Base-by-base conservation (phyloP, 1,284 basidiomycete species). In the Sporisorium exsertum region DNA sequence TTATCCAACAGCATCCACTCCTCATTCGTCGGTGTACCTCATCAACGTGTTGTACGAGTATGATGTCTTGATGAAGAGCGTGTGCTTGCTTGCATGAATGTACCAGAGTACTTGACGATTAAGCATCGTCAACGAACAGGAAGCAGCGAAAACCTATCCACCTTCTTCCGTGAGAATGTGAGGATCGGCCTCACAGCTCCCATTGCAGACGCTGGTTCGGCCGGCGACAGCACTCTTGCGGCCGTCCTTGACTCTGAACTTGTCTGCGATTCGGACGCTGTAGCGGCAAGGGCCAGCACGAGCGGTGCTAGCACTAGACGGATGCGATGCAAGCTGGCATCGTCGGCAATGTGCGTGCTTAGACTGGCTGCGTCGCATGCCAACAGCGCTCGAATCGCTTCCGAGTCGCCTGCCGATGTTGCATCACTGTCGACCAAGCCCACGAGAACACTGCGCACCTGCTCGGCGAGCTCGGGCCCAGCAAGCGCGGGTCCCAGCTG, bases 401-500 rank as follows among this genome's bases (percentile, higher is more conserved):
- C 32, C n/a, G 59, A 53, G 42, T 72, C 69, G 3, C 46, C 35
- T n/a, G 35, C 40, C 9, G 63, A 32, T 15, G 29, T 22, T 16
- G 20, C 20, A 20, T 56, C 52, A 32, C 18, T 55, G 2, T 49
- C 20, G 6, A 45, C 40, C 26, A 69, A 18, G 9, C 18, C 18
- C 6, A 58, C 29, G 2, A 74, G 29, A 12, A 74, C 46, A 35
- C 22, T 33, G 29, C 61, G 66, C 13, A 66, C 63, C 16, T 53
- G 58, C 13, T 33, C 29, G 6, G 72, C 62, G 5, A 74, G 58
- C 56, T 69, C 72, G 9, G 32, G 42, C 15, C 72, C 66, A 1
- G 56, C 55, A 6, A 69, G 66, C 5, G 63, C 62, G 16, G 72
- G 62, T 13, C 72, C 72, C 15, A 74, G 52, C 42, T 66, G 58